A percentile compares a stretch with the other conserved stretches of the same genome.
These are phyloP conservation scores for Alternaria triticina DNA, from an alignment of 2,329 filamentous ascomycete genomes.

Conservation along the genomic window DNA sequence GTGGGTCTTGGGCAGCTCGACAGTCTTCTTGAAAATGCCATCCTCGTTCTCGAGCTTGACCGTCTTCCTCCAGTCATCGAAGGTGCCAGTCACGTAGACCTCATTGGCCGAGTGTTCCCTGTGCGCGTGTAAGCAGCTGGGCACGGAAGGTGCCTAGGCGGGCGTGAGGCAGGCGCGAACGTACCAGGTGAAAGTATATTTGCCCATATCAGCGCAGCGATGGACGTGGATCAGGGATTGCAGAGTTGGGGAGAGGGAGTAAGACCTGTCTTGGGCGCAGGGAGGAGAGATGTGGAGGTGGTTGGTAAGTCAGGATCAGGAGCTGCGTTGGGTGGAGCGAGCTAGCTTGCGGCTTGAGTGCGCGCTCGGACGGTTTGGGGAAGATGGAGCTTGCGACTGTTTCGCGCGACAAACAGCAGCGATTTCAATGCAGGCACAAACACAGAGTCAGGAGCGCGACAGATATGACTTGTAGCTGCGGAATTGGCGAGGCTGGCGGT, in stretches of 20 bases:
- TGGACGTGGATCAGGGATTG: constrained; percentile 21
- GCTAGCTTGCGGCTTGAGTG: constrained; percentile 28
- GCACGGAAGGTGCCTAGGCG: constrained; percentile 2
- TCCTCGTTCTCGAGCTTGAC: constrained; percentile 80
- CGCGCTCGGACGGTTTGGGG: constrained; percentile 31
- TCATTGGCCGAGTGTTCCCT: constrained; percentile 86
- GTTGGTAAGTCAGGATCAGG: constrained; percentile 33
- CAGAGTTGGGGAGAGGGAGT: constrained; percentile 21
- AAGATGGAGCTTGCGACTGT: constrained; percentile 23
- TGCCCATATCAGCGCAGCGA: constrained; percentile 61
- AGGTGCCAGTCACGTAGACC: constrained; percentile 94
- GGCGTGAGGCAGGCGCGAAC: constrained; percentile 30
- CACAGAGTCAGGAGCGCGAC: constrained; percentile 10
- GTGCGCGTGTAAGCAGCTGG: constrained; percentile 23
- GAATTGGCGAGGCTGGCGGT: constrained; percentile 28
- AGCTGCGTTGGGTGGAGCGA: constrained; percentile 25
- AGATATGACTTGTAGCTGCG: constrained; percentile 3
- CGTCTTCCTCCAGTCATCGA: constrained; percentile 91
- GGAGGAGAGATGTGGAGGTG: constrained; percentile 26
- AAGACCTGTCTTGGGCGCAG: constrained; percentile 37
- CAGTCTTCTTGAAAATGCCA: constrained; percentile 76
- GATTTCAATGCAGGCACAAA: constrained; percentile 15
- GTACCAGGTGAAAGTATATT: constrained; percentile 74
- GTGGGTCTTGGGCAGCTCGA: constrained; percentile 74
- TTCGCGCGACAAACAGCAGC: not conserved